Base-by-base conservation (phyloP, 2,329 filamentous ascomycete genomes). In the Cercospora citrullina region DNA sequence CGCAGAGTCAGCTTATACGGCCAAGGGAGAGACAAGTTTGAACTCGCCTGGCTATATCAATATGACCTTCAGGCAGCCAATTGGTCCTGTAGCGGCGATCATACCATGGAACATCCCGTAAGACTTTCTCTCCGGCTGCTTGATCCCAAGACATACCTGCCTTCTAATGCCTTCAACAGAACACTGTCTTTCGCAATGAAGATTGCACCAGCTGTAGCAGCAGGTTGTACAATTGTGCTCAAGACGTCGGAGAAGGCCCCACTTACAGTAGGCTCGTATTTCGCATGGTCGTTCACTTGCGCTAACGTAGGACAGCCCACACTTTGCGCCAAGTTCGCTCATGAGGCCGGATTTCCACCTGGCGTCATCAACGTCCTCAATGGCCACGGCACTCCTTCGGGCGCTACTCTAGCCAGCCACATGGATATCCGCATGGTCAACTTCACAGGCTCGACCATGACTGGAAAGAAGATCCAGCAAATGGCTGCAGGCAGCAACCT, bases 71-170 rank as follows among this genome's bases (percentile, higher is more conserved):
- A 65, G 71, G 7, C 73, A 77, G 70, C 75, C 75, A 1, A 73
- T 76, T 23, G 76, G 75, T n/a, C 72, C 73, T 6, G 68, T 73
- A 12, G 75, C 71, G 4, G 85, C 87, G 76, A 93, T 93, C 70
- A 91, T 92, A 66, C 91, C 91, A n/a, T 94, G 91, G 90, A 94
- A 94, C 77, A 91, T 89, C 71, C 91, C 91, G 1, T 55, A 55
- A 55, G 23, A 8, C 48, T n/a, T 28, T 3, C 1, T 16, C 5
- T 30, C 48, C 16, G 3, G 33, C 33, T 36, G 31, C 31, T 30
- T 30, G 28, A 5, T 30, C 7, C 4, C 28, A 30, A 33, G 31
- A 33, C 31, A 4, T 2, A 33, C 31, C 9, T 9, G 2, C 16
- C 5, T 53, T 53, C 21, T 53, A 8, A 53, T 12, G 14, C 1